Evolutionary conservation across 1,284 basidiomycete genomes (phyloP), one percentile per base, ranked within the genome.

Genomic region (Ustilago nuda): DNA sequence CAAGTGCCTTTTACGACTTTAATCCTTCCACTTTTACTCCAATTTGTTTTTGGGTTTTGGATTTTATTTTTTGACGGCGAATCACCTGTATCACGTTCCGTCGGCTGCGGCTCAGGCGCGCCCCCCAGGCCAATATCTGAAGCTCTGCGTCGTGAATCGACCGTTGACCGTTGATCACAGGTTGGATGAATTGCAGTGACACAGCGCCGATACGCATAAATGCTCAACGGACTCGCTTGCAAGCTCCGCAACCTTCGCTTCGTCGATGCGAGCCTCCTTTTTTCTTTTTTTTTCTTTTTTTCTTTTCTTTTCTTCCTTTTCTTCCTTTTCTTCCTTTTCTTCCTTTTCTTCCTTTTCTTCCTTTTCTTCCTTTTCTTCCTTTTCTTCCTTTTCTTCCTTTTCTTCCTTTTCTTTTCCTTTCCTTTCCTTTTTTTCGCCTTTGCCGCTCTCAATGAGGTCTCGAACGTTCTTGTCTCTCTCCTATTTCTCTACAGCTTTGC

Each of bases 161-260:
- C 64, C 52, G 33, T 54, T 36, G 64, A 60, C 64, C 52, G 33
- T 54, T 36, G 53, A 62, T 2, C 33, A 30, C 7, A 4, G 45
- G 2, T 15, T 3, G 37, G 53, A 12, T 43, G 9, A 19, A 56
- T 55, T 8, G 27, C 51, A 33, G 69, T 60, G 63, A 72, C 60
- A 63, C 69, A 60, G 60, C 57, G 59, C 52, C 59, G 64, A 59
- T 57, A 71, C 69, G 69, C 69, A 66, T 72, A 56, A 66, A 51
- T 19, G 23, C n/a, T 39, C n/a, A 50, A 7, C 56, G 50, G 36
- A 55, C 64, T 63, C 60, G 48, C 53, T 56, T 60, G 56, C 59
- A 17, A 60, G 54, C 59, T 50, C 27, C 37, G 59, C 55, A 61
- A 51, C 30, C 58, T 27, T 66, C 63, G 63, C 60, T 56, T 72